Conservation (phyloP, 1,284 basidiomycete genomes). For the Caloboletus inedulis region DNA sequence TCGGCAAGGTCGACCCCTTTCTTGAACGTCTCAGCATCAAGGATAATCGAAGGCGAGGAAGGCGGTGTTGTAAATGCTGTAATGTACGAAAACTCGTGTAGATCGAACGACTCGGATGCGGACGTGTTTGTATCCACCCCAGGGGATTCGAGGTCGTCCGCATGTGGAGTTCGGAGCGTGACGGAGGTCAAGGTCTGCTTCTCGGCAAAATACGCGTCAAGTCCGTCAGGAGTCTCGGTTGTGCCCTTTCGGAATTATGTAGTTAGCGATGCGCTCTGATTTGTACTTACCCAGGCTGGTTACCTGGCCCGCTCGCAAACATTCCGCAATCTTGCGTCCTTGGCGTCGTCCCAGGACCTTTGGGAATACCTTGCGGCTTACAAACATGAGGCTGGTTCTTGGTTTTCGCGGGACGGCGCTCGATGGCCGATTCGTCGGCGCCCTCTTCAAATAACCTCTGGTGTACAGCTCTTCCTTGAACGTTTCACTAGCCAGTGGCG, state of each 20-base stretch:
- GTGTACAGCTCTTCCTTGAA: conserved; percentile 34
- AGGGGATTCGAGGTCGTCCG: conserved; percentile 14
- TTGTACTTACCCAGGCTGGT: neutral
- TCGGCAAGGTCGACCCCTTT: conserved; percentile 11
- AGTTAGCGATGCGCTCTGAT: neutral
- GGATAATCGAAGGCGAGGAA: conserved; percentile 25
- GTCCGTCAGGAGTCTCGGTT: neutral
- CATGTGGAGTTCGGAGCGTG: conserved; percentile 9
- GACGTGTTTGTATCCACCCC: conserved; percentile 11
- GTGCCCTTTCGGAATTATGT: conserved; percentile 12
- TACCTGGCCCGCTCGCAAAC: conserved; percentile 17
- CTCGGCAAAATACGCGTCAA: conserved; percentile 3
- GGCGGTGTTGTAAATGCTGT: conserved; percentile 33
- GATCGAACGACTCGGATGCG: conserved; percentile 23
- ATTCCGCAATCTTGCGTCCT: conserved; percentile 16
- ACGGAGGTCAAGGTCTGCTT: conserved; percentile 3
- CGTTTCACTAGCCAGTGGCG: conserved; percentile 29
- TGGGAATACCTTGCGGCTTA: conserved; percentile 9
- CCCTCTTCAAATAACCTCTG: conserved; percentile 27
- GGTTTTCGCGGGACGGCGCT: conserved; percentile 5
- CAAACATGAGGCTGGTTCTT: neutral
- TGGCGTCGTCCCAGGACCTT: conserved; percentile 20
- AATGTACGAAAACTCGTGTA: conserved; percentile 34
- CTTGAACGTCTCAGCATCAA: conserved; percentile 10
- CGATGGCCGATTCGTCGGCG: conserved; percentile 13